These are phyloP conservation scores for Kwoniella dendrophila DNA, from an alignment of 768 basidiomycete species.

Conservation along the genomic window DNA sequence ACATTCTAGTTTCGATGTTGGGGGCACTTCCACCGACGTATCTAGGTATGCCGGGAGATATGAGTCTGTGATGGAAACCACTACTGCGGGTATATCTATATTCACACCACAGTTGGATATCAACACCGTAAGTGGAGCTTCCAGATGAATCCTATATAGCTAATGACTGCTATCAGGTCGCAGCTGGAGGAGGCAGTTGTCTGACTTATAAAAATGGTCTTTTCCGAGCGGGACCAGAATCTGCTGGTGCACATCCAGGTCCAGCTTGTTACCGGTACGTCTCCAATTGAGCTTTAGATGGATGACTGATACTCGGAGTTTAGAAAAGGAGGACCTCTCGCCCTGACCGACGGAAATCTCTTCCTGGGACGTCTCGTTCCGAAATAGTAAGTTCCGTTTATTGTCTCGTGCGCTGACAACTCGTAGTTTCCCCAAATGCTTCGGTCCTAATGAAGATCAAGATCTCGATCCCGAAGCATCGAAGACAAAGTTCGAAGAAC, in stretches of 20 bases:
- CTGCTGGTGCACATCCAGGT: constrained; percentile 90
- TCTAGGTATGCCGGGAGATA: constrained; percentile 88
- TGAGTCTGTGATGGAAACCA: constrained; percentile 67
- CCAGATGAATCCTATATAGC: neutral
- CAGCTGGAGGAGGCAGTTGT: constrained; percentile 87
- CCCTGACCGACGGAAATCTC: constrained; percentile 50
- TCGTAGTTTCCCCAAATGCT: constrained; percentile 71
- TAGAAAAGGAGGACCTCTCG: constrained; percentile 77
- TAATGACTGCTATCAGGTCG: constrained; percentile 12
- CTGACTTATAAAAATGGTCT: constrained; percentile 86
- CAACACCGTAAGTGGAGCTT: constrained; percentile 33
- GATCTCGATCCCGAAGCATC: constrained; percentile 77
- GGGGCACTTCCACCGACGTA: constrained; percentile 83
- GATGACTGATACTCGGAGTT: no score
- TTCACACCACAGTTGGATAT: constrained; percentile 50
- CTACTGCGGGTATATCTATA: constrained; percentile 43
- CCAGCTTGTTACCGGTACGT: constrained; percentile 62
- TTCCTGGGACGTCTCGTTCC: constrained; percentile 61
- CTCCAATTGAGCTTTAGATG: no score
- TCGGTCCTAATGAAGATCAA: constrained; percentile 84
- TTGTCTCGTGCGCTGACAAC: neutral
- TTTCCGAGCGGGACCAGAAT: constrained; percentile 87
- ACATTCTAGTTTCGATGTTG: constrained; percentile 50
- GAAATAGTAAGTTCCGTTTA: constrained; percentile 61
- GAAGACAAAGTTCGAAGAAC: constrained; percentile 65